Conservation (phyloP, 441 rosid species). For the Syzygium malaccense region DNA sequence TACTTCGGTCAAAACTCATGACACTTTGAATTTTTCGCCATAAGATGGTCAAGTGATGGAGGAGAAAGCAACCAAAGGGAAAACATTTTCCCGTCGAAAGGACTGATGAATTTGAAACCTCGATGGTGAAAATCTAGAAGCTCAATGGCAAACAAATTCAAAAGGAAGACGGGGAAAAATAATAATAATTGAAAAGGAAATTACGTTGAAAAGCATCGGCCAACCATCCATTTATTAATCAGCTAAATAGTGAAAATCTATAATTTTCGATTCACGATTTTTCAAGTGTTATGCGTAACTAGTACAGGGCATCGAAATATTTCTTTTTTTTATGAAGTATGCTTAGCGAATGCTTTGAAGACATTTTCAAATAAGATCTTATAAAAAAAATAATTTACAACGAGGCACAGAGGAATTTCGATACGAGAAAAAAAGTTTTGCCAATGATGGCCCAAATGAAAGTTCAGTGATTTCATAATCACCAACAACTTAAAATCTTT, state of each 20-base stretch:
- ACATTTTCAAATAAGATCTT: too few species aligned
- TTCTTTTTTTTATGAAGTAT: too few species aligned
- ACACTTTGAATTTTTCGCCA: not conserved
- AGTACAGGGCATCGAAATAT: not conserved
- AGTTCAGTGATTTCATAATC: not conserved
- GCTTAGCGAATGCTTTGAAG: too few species aligned
- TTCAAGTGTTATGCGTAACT: not conserved
- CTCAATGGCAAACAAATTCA: not conserved
- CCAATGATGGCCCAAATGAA: not conserved
- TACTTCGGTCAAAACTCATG: not conserved
- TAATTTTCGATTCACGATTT: not conserved
- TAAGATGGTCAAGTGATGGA: not conserved
- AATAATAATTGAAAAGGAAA: not conserved
- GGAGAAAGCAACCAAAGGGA: not conserved
- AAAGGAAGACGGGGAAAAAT: not conserved
- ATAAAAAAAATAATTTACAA: not conserved
- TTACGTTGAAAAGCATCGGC: not conserved
- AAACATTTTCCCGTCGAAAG: not conserved
- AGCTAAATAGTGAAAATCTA: not conserved
- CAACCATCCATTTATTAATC: not conserved
- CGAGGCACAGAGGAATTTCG: rapidly evolving
- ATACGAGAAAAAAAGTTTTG: not conserved
- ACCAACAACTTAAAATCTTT: not conserved
- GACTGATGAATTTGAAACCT: not conserved
- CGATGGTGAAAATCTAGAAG: not conserved